phyloP scores from a whole-genome alignment of 1,284 basidiomycete species.

The Rhizoctonia solani region DNA sequence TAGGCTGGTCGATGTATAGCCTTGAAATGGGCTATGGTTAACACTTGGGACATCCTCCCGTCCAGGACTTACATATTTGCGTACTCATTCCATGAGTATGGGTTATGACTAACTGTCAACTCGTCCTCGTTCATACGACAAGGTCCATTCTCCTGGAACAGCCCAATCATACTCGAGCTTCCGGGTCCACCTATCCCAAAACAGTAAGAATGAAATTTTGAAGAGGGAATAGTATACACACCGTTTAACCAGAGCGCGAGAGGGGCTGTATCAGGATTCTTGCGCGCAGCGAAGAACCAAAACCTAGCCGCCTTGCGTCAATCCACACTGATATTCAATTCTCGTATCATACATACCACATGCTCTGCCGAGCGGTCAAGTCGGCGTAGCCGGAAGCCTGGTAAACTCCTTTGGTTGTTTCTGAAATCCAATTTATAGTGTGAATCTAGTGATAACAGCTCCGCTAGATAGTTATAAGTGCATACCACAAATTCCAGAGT shows the following conservation, averaged over 20 bases:
- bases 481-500: conserved; percentile 68
- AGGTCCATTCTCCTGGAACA: conserved; percentile 58
- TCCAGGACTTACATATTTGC: conserved; percentile 58
- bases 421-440: neutral
- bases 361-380: conserved; percentile 60
- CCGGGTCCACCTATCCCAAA: conserved; percentile 16
- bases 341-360: conserved; percentile 14
- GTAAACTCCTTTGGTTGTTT: conserved; percentile 67
- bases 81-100: conserved; percentile 64
- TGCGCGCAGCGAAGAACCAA: conserved; percentile 40
- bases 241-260: conserved; percentile 50
- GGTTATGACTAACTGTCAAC: conserved; percentile 44
- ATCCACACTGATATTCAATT: neutral
- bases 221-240: conserved; percentile 44
- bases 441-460: neutral
- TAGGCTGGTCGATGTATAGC: conserved; percentile 77
- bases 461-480: neutral
- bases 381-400: conserved; percentile 72
- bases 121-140: conserved; percentile 61
- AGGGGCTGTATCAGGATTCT: conserved; percentile 32
- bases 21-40: too few species aligned
- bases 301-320: conserved; percentile 41
- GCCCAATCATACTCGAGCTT: conserved; percentile 39
- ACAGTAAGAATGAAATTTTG: neutral
- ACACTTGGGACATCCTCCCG: neutral